These are phyloP conservation scores for Clitoria ternatea DNA, from an alignment of 306 rosid genomes.

Conservation along the genomic window DNA sequence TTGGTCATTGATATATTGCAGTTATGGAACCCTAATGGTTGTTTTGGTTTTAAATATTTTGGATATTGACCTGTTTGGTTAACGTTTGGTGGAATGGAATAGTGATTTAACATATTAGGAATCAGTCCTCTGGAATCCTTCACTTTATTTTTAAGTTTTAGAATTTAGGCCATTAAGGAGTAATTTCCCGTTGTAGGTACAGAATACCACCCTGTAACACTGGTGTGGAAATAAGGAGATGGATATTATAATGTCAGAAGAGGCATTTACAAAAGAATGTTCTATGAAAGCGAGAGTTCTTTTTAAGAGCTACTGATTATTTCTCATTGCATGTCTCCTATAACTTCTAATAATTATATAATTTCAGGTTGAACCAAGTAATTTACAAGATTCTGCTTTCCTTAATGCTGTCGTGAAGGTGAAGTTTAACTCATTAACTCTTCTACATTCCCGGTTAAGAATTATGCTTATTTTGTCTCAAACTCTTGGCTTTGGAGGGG, in stretches of 20 bases:
- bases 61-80: background rate
- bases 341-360: background rate
- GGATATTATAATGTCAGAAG: background rate
- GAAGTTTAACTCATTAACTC: slow-evolving; percentile 11
- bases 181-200: background rate
- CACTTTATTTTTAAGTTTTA: background rate
- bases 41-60: background rate
- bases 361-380: slow-evolving; percentile 69
- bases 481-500: background rate
- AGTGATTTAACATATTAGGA: background rate
- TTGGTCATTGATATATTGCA: background rate
- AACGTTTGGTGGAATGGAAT: background rate
- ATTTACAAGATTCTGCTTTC: slow-evolving; percentile 62
- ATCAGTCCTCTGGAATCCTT: background rate
- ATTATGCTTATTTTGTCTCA: background rate
- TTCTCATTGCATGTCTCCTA: background rate
- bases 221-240: slow-evolving; percentile 9
- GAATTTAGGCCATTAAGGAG: background rate
- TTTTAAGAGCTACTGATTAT: background rate
- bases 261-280: background rate
- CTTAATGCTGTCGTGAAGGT: slow-evolving; percentile 99
- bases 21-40: background rate
- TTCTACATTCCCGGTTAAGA: background rate
- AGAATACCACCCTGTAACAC: background rate
- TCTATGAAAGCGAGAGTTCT: background rate